Conservation (phyloP, 306 rosid genomes). For the Begonia peltatifolia region DNA sequence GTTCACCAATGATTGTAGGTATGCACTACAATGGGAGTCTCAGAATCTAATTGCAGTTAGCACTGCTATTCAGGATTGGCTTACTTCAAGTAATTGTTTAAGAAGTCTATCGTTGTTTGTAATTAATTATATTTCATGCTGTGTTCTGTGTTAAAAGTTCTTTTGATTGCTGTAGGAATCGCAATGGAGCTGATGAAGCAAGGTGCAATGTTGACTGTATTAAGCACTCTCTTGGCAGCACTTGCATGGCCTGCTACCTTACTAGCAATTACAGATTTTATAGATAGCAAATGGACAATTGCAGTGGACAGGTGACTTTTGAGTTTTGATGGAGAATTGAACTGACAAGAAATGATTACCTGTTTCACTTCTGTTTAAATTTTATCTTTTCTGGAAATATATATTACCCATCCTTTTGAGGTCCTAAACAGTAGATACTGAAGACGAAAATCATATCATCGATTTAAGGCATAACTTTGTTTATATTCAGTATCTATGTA, state of each 20-base stretch:
- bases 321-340: neutral
- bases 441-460: too few relatives aligned
- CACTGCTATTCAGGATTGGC: conserved; percentile 50
- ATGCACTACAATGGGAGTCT: conserved; percentile 39
- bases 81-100: conserved; percentile 31
- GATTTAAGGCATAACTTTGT: too few relatives aligned
- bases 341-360: neutral
- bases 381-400: neutral
- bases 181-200: conserved; percentile 39
- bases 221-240: conserved; percentile 27
- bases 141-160: too few relatives aligned
- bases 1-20: conserved; percentile 16
- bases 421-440: too few relatives aligned
- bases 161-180: conserved; percentile 14
- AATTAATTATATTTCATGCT: neutral
- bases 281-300: conserved; percentile 42
- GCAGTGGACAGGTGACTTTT: conserved; percentile 31
- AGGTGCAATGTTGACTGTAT: conserved; percentile 46
- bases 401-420: too few relatives aligned
- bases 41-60: conserved; percentile 42
- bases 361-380: neutral
- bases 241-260: conserved; percentile 41
- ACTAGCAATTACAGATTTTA: conserved; percentile 29
- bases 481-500: too few relatives aligned
- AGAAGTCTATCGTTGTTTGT: neutral